Percentiles rank a stretch among this genome's conserved stretches.
Evolutionary conservation across 805 yeast genomes (phyloP).

Genomic region (Candida succiphila): DNA sequence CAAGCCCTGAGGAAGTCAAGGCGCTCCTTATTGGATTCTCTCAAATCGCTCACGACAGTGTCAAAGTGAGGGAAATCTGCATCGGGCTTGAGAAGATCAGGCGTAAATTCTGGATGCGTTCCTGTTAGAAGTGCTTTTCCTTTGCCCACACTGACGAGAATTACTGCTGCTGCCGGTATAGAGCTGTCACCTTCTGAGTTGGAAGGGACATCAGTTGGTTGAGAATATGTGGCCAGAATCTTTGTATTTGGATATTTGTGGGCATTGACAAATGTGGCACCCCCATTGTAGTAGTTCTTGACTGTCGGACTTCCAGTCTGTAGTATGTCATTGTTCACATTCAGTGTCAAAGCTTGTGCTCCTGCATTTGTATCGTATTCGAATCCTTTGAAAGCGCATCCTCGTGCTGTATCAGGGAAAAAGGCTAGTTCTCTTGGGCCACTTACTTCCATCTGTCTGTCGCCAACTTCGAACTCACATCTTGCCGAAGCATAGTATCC

Average conservation of each 20-base stretch:
- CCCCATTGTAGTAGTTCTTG: slow-evolving; percentile 73
- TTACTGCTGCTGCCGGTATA: slow-evolving; percentile 55
- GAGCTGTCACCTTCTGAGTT: slow-evolving; percentile 13
- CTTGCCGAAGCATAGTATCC: slow-evolving; percentile 72
- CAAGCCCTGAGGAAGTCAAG: slow-evolving; percentile 45
- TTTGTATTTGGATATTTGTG: slow-evolving; percentile 49
- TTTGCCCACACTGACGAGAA: slow-evolving; percentile 55
- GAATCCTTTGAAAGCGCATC: slow-evolving; percentile 77
- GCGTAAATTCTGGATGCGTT: slow-evolving; percentile 81
- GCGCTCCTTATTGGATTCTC: slow-evolving; percentile 36
- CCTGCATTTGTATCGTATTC: slow-evolving; percentile 70
- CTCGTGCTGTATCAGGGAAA: slow-evolving; percentile 77
- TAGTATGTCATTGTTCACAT: slow-evolving; percentile 24
- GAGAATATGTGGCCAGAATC: slow-evolving; percentile 61
- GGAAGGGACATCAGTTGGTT: slow-evolving; percentile 46
- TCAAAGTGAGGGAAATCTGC: slow-evolving; percentile 15
- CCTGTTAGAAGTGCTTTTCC: slow-evolving; percentile 78
- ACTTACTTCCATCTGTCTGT: slow-evolving; percentile 61
- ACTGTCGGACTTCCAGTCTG: slow-evolving; percentile 19
- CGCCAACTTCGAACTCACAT: slow-evolving; percentile 79
- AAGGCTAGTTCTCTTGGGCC: slow-evolving; percentile 79
- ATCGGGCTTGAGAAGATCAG: slow-evolving; percentile 32
- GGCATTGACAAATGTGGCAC: slow-evolving; percentile 77
- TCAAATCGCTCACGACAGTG: slow-evolving; percentile 29
- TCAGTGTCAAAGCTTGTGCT: slow-evolving; percentile 47